Conservation (phyloP, 2,329 filamentous ascomycete genomes). For the Fusarium praegraminearum region DNA sequence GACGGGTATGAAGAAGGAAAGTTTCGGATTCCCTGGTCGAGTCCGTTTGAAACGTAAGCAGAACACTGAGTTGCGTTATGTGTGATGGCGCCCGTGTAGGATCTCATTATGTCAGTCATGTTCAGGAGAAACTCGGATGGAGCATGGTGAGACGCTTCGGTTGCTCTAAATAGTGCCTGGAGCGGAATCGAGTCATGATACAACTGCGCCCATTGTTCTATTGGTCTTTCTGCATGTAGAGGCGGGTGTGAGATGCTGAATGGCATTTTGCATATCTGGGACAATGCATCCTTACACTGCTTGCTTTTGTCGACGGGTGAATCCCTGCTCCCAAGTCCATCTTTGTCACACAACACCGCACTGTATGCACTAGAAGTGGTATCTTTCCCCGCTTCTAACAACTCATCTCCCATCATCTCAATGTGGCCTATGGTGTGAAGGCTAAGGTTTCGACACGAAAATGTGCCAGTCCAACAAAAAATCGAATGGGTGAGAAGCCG, state of each 20-base stretch:
- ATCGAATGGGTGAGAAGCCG: neutral
- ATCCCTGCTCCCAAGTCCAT: conserved; percentile 11
- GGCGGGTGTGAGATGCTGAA: conserved; percentile 15
- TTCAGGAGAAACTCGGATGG: neutral
- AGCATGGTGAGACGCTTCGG: conserved; percentile 27
- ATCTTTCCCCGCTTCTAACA: conserved; percentile 36
- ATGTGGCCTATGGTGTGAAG: conserved; percentile 27
- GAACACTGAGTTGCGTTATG: neutral
- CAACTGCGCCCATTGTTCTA: conserved; percentile 24
- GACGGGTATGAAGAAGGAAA: conserved; percentile 58
- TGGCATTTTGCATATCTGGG: conserved; percentile 33
- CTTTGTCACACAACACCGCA: conserved; percentile 19
- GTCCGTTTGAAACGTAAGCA: neutral
- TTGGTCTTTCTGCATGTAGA: conserved; percentile 20
- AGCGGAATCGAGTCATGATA: conserved; percentile 11
- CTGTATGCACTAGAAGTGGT: conserved; percentile 32
- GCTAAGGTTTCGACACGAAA: conserved; percentile 23
- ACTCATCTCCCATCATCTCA: conserved; percentile 6
- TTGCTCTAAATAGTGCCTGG: neutral
- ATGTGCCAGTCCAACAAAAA: neutral
- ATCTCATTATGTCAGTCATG: neutral
- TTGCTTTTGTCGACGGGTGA: conserved; percentile 23
- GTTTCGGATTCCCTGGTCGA: neutral
- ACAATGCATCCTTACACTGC: conserved; percentile 28
- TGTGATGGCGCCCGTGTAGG: neutral